These are phyloP conservation scores for Dictyophora rubrovolvata DNA, from an alignment of 768 basidiomycete species.

Conservation along the genomic window DNA sequence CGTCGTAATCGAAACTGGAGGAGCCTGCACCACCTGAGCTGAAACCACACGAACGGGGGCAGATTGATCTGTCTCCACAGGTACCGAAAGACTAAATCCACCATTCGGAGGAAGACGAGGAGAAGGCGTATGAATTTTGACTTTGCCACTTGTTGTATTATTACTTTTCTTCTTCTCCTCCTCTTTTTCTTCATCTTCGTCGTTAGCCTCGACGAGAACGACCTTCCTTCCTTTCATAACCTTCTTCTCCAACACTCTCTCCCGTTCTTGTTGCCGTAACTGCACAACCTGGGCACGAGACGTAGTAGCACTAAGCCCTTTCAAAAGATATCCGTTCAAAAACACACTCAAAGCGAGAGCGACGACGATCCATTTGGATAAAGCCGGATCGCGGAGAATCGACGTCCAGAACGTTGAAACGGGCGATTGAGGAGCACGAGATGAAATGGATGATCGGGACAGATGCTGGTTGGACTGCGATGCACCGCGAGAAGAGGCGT, in stretches of 20 bases:
- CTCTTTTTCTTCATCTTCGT: neutral
- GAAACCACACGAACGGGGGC: neutral
- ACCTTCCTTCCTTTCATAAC: neutral
- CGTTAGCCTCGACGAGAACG: neutral
- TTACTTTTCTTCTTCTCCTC: slow-evolving; percentile 11
- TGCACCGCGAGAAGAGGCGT: neutral
- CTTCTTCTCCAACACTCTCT: neutral
- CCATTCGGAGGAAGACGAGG: neutral
- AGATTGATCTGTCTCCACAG: neutral
- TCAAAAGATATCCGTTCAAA: slow-evolving; percentile 88
- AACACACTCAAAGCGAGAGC: slow-evolving; percentile 76
- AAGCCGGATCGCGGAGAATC: slow-evolving; percentile 87
- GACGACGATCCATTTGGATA: slow-evolving; percentile 92
- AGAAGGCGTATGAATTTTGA: slow-evolving; percentile 6
- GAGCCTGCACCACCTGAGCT: neutral
- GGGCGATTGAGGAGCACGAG: slow-evolving; percentile 20
- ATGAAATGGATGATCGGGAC: too few species aligned
- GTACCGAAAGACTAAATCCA: neutral
- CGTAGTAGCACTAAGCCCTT: slow-evolving; percentile 61
- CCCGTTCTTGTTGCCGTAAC: neutral
- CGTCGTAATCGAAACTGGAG: neutral
- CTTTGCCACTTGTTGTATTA: neutral
- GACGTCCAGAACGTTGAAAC: slow-evolving; percentile 77
- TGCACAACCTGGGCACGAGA: slow-evolving; percentile 10
- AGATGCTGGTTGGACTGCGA: too few species aligned